Evolutionary conservation across 306 rosid species (phyloP), one percentile per base, ranked within the genome.

Genomic region (Styphnolobium japonicum): DNA sequence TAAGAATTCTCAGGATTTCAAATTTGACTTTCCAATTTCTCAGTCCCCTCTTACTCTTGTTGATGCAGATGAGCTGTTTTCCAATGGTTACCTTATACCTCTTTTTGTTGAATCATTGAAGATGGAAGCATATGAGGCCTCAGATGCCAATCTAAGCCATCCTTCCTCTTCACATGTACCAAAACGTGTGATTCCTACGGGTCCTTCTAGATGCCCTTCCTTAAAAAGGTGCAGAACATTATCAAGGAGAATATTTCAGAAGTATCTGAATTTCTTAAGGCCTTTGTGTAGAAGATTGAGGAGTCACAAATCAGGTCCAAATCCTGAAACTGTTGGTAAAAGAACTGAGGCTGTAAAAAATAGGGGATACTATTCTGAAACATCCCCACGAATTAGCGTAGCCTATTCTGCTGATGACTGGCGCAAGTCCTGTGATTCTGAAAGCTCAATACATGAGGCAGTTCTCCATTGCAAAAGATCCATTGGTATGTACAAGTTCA

Each of bases 391-490:
- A 51, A 88, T 89, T 37, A 95, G 94, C 64, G 85, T 88, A n/a
- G 92, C 99, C 60, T 89, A 91, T 67, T 88, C 95, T 5, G 80
- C 86, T 0, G 96, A 94, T 72, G 87, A 86, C 27, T 91, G 94
- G 92, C 83, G 99, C 48, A 86, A 78, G 84, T 95, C 98, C 21
- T 95, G 98, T 83, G 99, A 95, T 85, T 93, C 98, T 15, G 99
- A 95, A 78, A 87, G 88, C 87, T 95, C 99, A 75, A 95, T 95
- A 70, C 89, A 95, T 83, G 99, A 95, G 82, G 99, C 99, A 40
- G 98, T 95, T 82, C 98, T 93, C 19, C 98, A 95, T 79, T 95
- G 99, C 94, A 95, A 95, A 82, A 91, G 94, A 85, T 95, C 99
- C 31, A 91, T 91, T 73, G 97, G 99, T 95, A 82, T 51, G 85